A percentile compares a stretch with the other conserved stretches of the same genome.
These are phyloP conservation scores for Stromatinia cepivora DNA, from an alignment of 2,329 filamentous ascomycete species.

Conservation along the genomic window DNA sequence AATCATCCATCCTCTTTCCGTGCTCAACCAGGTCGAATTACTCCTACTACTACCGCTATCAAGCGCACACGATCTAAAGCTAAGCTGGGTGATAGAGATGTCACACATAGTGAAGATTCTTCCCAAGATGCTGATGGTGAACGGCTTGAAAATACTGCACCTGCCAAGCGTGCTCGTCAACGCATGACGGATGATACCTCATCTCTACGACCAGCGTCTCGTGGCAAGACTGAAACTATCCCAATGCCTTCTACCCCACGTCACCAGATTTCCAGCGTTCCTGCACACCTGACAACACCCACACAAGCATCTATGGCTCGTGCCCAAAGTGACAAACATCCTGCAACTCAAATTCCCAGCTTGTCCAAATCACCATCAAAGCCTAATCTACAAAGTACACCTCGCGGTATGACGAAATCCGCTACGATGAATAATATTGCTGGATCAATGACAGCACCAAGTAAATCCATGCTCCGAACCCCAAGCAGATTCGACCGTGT, in stretches of 20 bases:
- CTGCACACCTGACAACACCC: conserved; percentile 68
- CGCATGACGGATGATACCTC: conserved; percentile 68
- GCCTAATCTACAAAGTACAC: conserved; percentile 45
- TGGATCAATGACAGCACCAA: conserved; percentile 38
- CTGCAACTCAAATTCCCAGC: conserved; percentile 48
- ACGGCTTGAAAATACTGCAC: conserved; percentile 40
- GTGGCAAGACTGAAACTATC: conserved; percentile 45
- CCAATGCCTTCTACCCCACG: conserved; percentile 45
- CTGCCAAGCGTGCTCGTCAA: conserved; percentile 72
- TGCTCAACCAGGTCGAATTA: conserved; percentile 53
- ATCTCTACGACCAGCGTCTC: conserved; percentile 59
- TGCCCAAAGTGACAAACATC: conserved; percentile 54
- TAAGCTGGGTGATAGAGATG: conserved; percentile 59
- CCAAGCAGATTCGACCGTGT: conserved; percentile 48
- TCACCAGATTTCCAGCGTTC: conserved; percentile 47
- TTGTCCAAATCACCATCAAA: conserved; percentile 59
- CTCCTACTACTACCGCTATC: conserved; percentile 49
- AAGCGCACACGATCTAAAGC: conserved; percentile 61
- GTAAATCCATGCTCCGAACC: conserved; percentile 31
- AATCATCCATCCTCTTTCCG: conserved; percentile 80
- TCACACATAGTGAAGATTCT: conserved; percentile 30
- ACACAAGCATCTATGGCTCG: conserved; percentile 74
- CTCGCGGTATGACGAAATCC: conserved; percentile 54
- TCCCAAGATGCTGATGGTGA: conserved; percentile 24
- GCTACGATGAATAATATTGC: conserved; percentile 51